Percentiles rank a stretch among this genome's conserved stretches.
phyloP scores from a whole-genome alignment of 2,329 filamentous ascomycete genomes.

The Fusarium sp. region DNA sequence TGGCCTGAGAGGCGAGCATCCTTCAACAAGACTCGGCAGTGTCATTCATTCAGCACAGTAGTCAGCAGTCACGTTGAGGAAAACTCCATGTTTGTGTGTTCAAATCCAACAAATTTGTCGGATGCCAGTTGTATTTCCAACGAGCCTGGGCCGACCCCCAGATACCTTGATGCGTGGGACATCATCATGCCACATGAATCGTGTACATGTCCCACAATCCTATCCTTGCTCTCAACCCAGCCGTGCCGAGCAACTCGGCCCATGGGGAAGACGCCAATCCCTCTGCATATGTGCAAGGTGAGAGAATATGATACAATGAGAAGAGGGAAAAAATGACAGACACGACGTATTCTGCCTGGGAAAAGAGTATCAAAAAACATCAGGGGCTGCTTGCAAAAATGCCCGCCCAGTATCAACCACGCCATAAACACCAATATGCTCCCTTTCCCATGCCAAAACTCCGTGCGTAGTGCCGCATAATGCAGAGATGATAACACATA shows the following conservation, averaged over 20 bases:
- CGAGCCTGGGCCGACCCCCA: constrained; percentile 14
- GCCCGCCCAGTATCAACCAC: constrained; percentile 26
- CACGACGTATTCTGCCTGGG: not conserved
- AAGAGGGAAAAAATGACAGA: constrained; percentile 1
- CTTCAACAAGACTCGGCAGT: not conserved
- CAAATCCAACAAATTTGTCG: constrained; percentile 17
- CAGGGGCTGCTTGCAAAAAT: constrained; percentile 6
- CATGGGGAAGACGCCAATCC: constrained; percentile 20
- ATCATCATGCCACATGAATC: constrained; percentile 10
- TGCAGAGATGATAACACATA: constrained; percentile 22
- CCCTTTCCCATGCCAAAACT: constrained; percentile 30
- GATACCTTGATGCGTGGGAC: constrained; percentile 20
- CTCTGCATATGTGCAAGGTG: constrained; percentile 26
- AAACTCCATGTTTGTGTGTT: constrained; percentile 9
- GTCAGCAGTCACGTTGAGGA: not conserved
- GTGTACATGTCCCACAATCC: constrained; percentile 16
- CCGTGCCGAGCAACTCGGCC: constrained; percentile 9
- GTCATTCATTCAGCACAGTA: not conserved
- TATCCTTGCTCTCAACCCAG: constrained; percentile 6
- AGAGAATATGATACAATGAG: constrained; percentile 31
- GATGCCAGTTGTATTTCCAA: constrained; percentile 24
- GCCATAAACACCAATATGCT: constrained; percentile 25
- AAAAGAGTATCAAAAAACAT: constrained; percentile 8
- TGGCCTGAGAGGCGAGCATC: not conserved
- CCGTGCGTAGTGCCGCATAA: constrained; percentile 34